These are phyloP conservation scores for Yamadazyma pseudoaaseri DNA, from an alignment of 1,139 yeast species.

Conservation along the genomic window DNA sequence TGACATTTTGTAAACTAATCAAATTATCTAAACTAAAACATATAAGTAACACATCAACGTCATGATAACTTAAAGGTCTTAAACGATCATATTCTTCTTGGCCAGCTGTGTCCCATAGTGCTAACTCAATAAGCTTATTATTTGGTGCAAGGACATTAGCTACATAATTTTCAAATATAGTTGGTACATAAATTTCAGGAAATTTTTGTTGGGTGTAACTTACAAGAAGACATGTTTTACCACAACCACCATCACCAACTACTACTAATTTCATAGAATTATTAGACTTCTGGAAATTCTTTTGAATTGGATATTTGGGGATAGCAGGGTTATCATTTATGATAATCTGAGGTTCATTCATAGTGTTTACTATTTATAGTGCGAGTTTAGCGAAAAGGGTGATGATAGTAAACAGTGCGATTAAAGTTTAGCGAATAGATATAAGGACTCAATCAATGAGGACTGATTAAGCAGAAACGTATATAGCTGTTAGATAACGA, in stretches of 20 bases:
- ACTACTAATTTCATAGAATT: slow-evolving; percentile 69
- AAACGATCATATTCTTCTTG: slow-evolving; percentile 88
- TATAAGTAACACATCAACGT: slow-evolving; percentile 69
- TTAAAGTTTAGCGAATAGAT: no score
- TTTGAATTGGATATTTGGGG: slow-evolving; percentile 36
- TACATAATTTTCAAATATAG: slow-evolving; percentile 83
- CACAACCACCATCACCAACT: slow-evolving; percentile 96
- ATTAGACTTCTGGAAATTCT: slow-evolving; percentile 30
- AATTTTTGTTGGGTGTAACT: slow-evolving; percentile 79
- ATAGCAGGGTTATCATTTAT: slow-evolving; percentile 40
- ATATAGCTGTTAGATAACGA: no score
- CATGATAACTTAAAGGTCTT: slow-evolving; percentile 82
- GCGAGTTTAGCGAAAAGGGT: neutral
- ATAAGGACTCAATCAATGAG: no score
- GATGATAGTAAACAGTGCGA: no score
- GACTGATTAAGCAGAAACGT: no score
- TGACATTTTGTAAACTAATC: slow-evolving; percentile 68
- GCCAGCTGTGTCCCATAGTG: slow-evolving; percentile 93
- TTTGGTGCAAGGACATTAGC: slow-evolving; percentile 59
- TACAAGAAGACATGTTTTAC: slow-evolving; percentile 82
- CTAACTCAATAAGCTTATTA: slow-evolving; percentile 59
- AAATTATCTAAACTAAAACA: slow-evolving; percentile 73
- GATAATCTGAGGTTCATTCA: slow-evolving; percentile 24
- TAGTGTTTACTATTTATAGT: neutral
- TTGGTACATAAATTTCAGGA: slow-evolving; percentile 82